Evolutionary conservation across 2,329 filamentous ascomycete species (phyloP), one percentile per base, ranked within the genome.

Genomic region (Emergomyces pasteurianus): DNA sequence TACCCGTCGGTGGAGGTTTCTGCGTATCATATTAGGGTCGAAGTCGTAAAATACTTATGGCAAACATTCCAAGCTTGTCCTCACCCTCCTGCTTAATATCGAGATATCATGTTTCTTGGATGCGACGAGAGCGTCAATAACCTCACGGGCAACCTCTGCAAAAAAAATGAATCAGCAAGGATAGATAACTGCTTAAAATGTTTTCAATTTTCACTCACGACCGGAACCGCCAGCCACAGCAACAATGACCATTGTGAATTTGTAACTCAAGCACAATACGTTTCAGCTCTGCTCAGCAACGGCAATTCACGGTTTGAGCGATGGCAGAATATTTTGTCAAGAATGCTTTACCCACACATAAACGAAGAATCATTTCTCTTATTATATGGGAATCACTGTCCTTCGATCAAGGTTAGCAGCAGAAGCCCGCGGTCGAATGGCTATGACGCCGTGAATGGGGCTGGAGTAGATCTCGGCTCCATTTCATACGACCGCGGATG

Each of bases 81-180:
- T 62, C 57, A 79, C 31, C 79, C 73, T 77, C 63, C 81, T 73
- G 1, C 75, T 79, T 2, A 85, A 68, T 21, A 85, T 71, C 0
- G 74, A 71, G 50, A 85, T 79, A 0, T 82, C 72, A 61, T 86
- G 82, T 60, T 78, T 81, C 5, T 74, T 73, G 3, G 74, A 72
- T 1, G 75, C 74, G 1, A 81, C 65, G 0, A 83, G 72, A 4
- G 70, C 74, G 60, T 83, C 80, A 31, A 84, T 69, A 7, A 85
- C 65, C 66, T 83, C 81, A 40, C 70, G 74, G 2, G 78, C 78
- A 46, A 85, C 77, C 60, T 81, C 81, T 84, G 38, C 34, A 26
- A 28, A 34, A n/a, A 40, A 34, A n/a, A 40, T 18, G 1, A 58
- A 38, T 42, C 23, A 57, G 47, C 34, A 21, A n/a, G 28, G 14